phyloP scores from a whole-genome alignment of 2,329 filamentous ascomycete genomes.

The Acarospora socialis region DNA sequence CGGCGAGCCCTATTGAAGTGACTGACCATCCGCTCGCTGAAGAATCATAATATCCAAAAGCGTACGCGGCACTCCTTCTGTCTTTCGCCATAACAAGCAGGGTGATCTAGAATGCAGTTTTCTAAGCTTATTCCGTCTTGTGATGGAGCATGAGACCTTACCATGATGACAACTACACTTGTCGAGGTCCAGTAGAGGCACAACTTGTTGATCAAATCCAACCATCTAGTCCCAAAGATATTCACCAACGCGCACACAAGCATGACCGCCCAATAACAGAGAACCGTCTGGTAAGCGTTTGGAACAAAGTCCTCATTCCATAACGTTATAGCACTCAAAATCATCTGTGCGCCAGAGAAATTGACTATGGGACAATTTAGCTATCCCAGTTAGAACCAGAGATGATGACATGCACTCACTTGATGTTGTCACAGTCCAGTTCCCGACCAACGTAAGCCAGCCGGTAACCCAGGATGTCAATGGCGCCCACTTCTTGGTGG shows the following conservation, averaged over 20 bases:
- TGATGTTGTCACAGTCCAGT: slow-evolving; percentile 49
- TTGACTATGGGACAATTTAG: slow-evolving; percentile 52
- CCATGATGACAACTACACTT: slow-evolving; percentile 54
- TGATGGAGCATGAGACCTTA: slow-evolving; percentile 35
- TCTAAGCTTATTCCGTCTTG: slow-evolving; percentile 30
- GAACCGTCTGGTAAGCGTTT: slow-evolving; percentile 54
- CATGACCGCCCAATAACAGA: slow-evolving; percentile 61
- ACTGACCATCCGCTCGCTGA: slow-evolving; percentile 46
- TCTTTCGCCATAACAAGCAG: slow-evolving; percentile 47
- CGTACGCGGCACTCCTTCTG: slow-evolving; percentile 45
- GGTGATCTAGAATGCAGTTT: slow-evolving; percentile 25
- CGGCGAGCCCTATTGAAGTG: slow-evolving; percentile 5
- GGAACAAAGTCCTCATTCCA: slow-evolving; percentile 56
- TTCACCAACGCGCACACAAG: slow-evolving; percentile 49
- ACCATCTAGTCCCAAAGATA: slow-evolving; percentile 45
- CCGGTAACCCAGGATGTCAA: slow-evolving; percentile 56
- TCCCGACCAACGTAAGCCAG: slow-evolving; percentile 58
- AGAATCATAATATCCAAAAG: slow-evolving; percentile 55
- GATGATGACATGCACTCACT: neutral
- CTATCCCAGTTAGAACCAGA: slow-evolving; percentile 19
- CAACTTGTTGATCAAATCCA: slow-evolving; percentile 57
- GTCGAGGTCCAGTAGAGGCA: slow-evolving; percentile 59
- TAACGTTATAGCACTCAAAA: slow-evolving; percentile 52
- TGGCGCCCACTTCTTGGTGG: slow-evolving; percentile 49
- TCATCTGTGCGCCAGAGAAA: slow-evolving; percentile 57